Evolutionary conservation across 768 basidiomycete species (phyloP).

Genomic region (Termitomyces sp.): DNA sequence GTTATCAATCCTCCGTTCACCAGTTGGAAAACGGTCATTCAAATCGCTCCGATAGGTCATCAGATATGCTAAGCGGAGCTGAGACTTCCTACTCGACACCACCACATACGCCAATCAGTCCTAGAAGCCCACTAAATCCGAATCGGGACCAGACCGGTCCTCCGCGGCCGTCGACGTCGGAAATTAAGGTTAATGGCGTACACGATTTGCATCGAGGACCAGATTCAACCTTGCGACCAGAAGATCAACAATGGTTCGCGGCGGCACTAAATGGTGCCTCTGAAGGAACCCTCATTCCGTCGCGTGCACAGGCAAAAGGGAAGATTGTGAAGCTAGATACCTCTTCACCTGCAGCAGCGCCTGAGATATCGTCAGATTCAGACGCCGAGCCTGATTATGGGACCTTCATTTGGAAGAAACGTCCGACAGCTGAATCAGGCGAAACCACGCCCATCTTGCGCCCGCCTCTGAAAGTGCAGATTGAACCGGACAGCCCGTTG

Average conservation of each 20-base stretch:
- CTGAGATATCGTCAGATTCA: constrained; percentile 26
- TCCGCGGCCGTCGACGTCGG: constrained; percentile 19
- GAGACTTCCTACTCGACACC: constrained; percentile 43
- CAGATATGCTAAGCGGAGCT: constrained; percentile 30
- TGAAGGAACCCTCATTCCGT: constrained; percentile 21
- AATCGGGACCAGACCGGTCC: constrained; percentile 25
- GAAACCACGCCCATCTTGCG: constrained; percentile 26
- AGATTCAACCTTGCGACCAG: constrained; percentile 25
- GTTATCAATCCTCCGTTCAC: constrained; percentile 25
- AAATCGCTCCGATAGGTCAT: constrained; percentile 28
- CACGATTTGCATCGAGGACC: constrained; percentile 13
- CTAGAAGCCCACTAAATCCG: constrained; percentile 37
- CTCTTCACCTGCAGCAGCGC: constrained; percentile 17
- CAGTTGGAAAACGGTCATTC: constrained; percentile 26
- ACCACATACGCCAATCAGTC: constrained; percentile 60
- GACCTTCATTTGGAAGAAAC: constrained; percentile 39
- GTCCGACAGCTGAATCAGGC: constrained; percentile 25
- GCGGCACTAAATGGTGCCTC: constrained; percentile 14
- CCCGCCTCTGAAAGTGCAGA: constrained; percentile 42
- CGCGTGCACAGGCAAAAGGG: constrained; percentile 1
- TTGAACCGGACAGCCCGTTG: constrained; percentile 19
- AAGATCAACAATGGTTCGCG: constrained; percentile 23
- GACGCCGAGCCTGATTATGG: constrained; percentile 42
- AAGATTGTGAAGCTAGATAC: constrained; percentile 3
- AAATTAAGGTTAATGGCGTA: constrained; percentile 17